phyloP scores from a whole-genome alignment of 257 asterid genomes.

The Petunia axillaris region DNA sequence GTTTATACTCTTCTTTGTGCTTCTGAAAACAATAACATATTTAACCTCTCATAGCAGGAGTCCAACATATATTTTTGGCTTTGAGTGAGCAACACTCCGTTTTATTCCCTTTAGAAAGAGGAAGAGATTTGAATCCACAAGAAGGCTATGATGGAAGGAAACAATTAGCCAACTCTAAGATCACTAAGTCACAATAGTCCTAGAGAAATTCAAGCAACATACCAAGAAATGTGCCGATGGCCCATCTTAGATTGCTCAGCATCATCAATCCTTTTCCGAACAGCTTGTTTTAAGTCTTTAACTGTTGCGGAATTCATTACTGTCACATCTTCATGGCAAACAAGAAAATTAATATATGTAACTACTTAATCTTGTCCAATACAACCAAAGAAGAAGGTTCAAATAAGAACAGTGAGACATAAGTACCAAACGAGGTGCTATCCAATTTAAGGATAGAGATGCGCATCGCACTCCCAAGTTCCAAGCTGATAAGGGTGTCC shows the following conservation, averaged over 20 bases:
- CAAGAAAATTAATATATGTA: constrained; percentile 27
- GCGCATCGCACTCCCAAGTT: constrained; percentile 98
- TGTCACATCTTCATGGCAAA: constrained; percentile 53
- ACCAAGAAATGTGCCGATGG: constrained; percentile 95
- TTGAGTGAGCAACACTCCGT: neutral
- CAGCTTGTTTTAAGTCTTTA: constrained; percentile 72
- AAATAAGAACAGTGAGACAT: constrained; percentile 22
- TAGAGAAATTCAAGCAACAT: constrained; percentile 17
- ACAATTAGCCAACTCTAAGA: neutral
- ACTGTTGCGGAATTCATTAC: constrained; percentile 79
- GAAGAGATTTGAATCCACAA: neutral
- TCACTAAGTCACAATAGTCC: neutral
- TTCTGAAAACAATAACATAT: neutral
- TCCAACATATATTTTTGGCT: neutral
- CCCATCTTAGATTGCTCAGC: constrained; percentile 87
- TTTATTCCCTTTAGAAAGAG: neutral
- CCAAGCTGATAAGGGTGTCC: constrained; percentile 86
- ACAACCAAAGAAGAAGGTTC: constrained; percentile 36
- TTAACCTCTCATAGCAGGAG: neutral
- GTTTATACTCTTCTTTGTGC: constrained; percentile 2
- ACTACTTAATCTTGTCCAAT: constrained; percentile 33
- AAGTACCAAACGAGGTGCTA: constrained; percentile 60
- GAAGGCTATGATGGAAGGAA: constrained; percentile 23
- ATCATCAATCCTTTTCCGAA: constrained; percentile 64
- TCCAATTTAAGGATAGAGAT: constrained; percentile 73